Percentiles rank a stretch among this genome's conserved stretches.
Evolutionary conservation across 164 flowering plant genomes (phyloP).

Genomic region (Houttuynia cordata): DNA sequence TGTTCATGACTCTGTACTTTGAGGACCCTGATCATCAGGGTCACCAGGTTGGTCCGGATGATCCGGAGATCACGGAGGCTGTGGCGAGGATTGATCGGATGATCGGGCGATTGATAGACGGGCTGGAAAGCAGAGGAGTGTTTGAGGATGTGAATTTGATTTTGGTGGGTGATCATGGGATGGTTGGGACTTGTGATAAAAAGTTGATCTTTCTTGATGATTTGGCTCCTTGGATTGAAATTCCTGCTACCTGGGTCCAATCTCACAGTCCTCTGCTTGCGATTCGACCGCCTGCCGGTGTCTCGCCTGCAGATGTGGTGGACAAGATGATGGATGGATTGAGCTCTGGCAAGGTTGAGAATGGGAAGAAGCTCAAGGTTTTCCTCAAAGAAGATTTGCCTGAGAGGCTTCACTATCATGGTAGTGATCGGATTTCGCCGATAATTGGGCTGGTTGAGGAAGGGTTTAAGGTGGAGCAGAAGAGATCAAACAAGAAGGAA

Average conservation of each 20-base stretch:
- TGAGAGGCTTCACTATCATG: slow-evolving; percentile 62
- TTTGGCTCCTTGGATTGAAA: slow-evolving; percentile 61
- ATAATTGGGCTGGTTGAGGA: slow-evolving; percentile 76
- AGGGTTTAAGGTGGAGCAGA: slow-evolving; percentile 78
- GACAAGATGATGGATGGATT: slow-evolving; percentile 71
- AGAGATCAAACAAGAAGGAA: slow-evolving; percentile 34
- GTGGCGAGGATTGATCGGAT: slow-evolving; percentile 60
- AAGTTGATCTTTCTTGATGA: slow-evolving; percentile 72
- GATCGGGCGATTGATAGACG: slow-evolving; percentile 76
- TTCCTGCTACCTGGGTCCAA: slow-evolving; percentile 58
- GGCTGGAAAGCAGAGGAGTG: slow-evolving; percentile 69
- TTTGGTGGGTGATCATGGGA: slow-evolving; percentile 98
- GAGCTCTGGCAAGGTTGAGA: slow-evolving; percentile 52
- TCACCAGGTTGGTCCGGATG: slow-evolving; percentile 88
- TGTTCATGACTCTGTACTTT: slow-evolving; percentile 77
- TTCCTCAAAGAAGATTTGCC: slow-evolving; percentile 85
- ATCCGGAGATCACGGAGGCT: slow-evolving; percentile 72
- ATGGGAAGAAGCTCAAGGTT: slow-evolving; percentile 59
- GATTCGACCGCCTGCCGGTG: slow-evolving; percentile 55
- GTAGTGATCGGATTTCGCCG: slow-evolving; percentile 70
- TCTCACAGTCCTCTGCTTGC: slow-evolving; percentile 67
- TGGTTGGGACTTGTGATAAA: slow-evolving; percentile 93
- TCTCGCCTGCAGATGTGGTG: slow-evolving; percentile 40
- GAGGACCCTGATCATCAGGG: slow-evolving; percentile 98
- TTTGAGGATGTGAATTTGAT: slow-evolving; percentile 83